Conservation (phyloP, 1,284 basidiomycete genomes). For the Golubevia pallescens region DNA sequence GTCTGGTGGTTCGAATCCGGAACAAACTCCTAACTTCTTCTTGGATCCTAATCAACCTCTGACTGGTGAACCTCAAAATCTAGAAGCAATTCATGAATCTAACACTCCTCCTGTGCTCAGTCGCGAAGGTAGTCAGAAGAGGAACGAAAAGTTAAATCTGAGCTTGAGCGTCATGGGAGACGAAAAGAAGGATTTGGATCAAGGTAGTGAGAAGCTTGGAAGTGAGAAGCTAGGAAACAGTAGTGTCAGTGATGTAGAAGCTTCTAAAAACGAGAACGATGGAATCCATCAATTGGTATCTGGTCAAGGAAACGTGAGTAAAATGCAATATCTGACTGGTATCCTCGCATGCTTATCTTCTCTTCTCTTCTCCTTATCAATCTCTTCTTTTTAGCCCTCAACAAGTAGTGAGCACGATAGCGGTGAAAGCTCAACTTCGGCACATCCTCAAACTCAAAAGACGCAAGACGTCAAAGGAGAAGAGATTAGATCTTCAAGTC, state of each 20-base stretch:
- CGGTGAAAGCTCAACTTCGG: no score
- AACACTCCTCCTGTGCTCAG: neutral
- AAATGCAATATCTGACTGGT: no score
- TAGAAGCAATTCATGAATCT: neutral
- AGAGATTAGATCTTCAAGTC: no score
- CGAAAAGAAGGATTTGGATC: no score
- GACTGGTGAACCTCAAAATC: neutral
- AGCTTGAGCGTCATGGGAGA: neutral
- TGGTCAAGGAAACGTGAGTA: neutral
- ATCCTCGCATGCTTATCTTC: no score
- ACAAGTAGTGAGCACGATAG: no score
- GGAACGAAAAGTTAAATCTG: neutral
- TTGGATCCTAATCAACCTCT: neutral
- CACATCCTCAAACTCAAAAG: no score
- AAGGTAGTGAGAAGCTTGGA: neutral
- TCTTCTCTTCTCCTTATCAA: no score
- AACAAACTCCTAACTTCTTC: neutral
- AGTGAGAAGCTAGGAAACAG: neutral
- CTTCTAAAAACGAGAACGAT: neutral
- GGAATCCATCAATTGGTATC: neutral
- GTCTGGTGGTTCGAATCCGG: neutral
- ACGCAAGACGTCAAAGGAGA: no score
- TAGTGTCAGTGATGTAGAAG: neutral
- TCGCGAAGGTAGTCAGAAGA: neutral
- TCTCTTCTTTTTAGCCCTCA: no score